These are phyloP conservation scores for Neofusicoccum sp. DNA, from an alignment of 2,329 filamentous ascomycete genomes.

Conservation along the genomic window DNA sequence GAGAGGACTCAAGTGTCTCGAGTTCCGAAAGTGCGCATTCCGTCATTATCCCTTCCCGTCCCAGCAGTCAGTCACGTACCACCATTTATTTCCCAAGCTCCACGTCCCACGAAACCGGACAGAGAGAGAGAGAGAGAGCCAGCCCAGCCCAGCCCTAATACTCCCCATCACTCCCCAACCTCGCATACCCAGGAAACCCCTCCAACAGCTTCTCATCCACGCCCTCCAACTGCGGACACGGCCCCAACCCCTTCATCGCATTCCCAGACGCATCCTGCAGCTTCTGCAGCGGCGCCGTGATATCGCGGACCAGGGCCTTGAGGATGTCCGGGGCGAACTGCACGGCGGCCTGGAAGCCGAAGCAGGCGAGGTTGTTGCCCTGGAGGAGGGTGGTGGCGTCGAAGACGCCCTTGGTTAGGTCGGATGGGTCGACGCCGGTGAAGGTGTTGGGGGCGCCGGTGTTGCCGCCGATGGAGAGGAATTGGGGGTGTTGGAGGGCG, in stretches of 20 bases:
- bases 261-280: slow-evolving; percentile 33
- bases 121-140: too few species aligned
- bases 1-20: too few species aligned
- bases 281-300: slow-evolving; percentile 33
- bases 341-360: slow-evolving; percentile 42
- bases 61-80: too few species aligned
- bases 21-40: too few species aligned
- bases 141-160: not conserved
- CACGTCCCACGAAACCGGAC: too few species aligned
- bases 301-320: slow-evolving; percentile 32
- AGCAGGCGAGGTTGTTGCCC: slow-evolving; percentile 50
- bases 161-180: not conserved
- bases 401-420: slow-evolving; percentile 43
- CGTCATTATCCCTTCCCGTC: too few species aligned
- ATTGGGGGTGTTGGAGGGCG: slow-evolving; percentile 30
- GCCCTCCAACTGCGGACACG: slow-evolving; percentile 19
- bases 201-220: slow-evolving; percentile 13
- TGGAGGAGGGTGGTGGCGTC: slow-evolving; percentile 43
- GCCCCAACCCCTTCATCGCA: slow-evolving; percentile 12
- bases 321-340: slow-evolving; percentile 45
- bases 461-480: slow-evolving; percentile 37
- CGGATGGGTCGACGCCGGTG: slow-evolving; percentile 32
- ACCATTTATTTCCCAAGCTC: too few species aligned
- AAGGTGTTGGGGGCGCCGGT: slow-evolving; percentile 35
- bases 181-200: not conserved